These are phyloP conservation scores for Diaporthe ilicicola DNA, from an alignment of 2,329 filamentous ascomycete species.

Conservation along the genomic window DNA sequence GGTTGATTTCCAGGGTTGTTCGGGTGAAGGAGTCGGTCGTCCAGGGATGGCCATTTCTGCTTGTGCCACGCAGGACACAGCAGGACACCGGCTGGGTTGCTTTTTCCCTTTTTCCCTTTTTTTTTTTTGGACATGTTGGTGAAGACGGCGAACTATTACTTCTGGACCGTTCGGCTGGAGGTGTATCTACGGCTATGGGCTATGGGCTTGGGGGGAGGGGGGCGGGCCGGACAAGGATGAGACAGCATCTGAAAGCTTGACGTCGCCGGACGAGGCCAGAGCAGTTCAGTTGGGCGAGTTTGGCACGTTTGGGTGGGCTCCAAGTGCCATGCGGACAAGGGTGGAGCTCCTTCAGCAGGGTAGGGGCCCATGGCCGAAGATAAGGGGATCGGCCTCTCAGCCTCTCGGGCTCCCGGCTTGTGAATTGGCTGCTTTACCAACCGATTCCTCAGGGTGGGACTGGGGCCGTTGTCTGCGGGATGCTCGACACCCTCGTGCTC, in stretches of 20 bases:
- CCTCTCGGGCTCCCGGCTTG: not conserved
- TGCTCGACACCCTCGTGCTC: not conserved
- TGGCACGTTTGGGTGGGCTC: not conserved
- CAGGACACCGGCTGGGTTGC: not conserved
- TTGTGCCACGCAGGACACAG: not conserved
- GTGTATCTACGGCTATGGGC: not conserved
- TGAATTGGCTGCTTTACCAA: not conserved
- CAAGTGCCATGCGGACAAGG: slow-evolving; percentile 16
- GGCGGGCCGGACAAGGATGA: not conserved
- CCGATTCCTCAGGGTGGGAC: slow-evolving; percentile 15
- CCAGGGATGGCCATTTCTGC: not conserved
- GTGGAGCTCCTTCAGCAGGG: slow-evolving; percentile 5
- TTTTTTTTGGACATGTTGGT: slow-evolving; percentile 5
- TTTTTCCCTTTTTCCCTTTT: too few relatives aligned
- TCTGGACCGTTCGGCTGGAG: not conserved
- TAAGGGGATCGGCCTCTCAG: slow-evolving; percentile 8
- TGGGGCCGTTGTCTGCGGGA: slow-evolving; percentile 4
- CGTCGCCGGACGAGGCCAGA: slow-evolving; percentile 7
- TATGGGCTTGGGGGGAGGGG: too few relatives aligned
- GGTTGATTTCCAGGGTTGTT: not conserved
- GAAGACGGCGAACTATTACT: not conserved
- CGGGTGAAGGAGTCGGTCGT: not conserved
- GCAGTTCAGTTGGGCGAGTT: not conserved
- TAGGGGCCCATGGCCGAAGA: slow-evolving; percentile 13
- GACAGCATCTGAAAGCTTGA: slow-evolving; percentile 12